Evolutionary conservation across 2,329 filamentous ascomycete species (phyloP).

Genomic region (Coniochaeta prunicola): DNA sequence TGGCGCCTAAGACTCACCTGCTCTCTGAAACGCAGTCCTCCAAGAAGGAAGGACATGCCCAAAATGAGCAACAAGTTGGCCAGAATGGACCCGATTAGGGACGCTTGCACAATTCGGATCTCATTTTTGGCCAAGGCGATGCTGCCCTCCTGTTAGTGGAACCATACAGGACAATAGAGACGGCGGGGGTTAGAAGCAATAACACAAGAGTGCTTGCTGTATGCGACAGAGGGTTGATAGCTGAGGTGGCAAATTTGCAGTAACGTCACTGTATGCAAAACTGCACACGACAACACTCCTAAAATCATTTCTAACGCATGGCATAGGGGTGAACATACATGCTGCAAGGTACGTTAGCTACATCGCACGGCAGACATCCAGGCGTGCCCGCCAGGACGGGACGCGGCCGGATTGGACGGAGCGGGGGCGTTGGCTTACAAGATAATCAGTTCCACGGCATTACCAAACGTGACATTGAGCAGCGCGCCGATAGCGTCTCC

Average conservation of each 20-base stretch:
- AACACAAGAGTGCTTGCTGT: too few species aligned
- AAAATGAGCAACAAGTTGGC: constrained; percentile 69
- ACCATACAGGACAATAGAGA: constrained; percentile 11
- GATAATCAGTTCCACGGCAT: constrained; percentile 56
- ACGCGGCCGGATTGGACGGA: not conserved
- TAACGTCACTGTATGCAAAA: not conserved
- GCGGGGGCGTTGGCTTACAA: constrained; percentile 21
- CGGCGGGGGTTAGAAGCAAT: not conserved
- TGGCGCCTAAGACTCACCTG: constrained; percentile 27
- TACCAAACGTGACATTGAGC: constrained; percentile 56
- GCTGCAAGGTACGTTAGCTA: constrained; percentile 26
- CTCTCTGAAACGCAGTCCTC: constrained; percentile 61
- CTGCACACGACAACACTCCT: not conserved
- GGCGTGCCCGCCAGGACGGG: not conserved
- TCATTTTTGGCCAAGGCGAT: constrained; percentile 46
- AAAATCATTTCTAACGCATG: not conserved
- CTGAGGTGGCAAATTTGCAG: too few species aligned
- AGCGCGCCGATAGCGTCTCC: constrained; percentile 53
- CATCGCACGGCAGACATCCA: not conserved
- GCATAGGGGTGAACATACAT: constrained; percentile 39
- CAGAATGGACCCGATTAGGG: constrained; percentile 69
- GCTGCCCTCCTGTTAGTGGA: constrained; percentile 8
- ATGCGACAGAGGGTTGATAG: not conserved
- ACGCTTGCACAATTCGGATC: constrained; percentile 69
- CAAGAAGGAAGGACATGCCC: constrained; percentile 66